Evolutionary conservation across 495 filamentous ascomycete genomes (phyloP).

Genomic region (Haplographium delicatum): DNA sequence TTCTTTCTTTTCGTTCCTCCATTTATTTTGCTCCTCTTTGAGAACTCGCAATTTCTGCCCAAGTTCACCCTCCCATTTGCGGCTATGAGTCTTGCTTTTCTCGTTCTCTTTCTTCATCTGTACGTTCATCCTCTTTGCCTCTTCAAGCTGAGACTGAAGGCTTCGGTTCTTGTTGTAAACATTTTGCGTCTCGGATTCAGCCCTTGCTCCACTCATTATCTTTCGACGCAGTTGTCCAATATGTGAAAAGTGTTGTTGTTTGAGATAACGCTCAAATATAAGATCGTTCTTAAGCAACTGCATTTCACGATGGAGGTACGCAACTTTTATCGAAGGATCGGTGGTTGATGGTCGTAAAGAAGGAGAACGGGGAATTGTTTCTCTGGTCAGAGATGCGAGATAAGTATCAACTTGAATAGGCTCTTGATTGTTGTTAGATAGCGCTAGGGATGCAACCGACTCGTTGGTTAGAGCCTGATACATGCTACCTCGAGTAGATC

Average conservation of each 20-base stretch:
- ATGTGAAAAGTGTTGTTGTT: slow-evolving; percentile 67
- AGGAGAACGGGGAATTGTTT: slow-evolving; percentile 31
- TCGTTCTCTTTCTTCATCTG: slow-evolving; percentile 61
- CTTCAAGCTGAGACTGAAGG: slow-evolving; percentile 61
- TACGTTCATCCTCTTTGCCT: slow-evolving; percentile 57
- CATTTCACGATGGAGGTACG: slow-evolving; percentile 58
- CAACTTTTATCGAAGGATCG: slow-evolving; percentile 35
- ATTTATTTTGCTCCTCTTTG: slow-evolving; percentile 63
- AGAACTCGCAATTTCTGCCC: slow-evolving; percentile 52
- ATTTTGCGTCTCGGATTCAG: slow-evolving; percentile 71
- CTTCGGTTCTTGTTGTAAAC: slow-evolving; percentile 66
- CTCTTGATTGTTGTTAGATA: slow-evolving; percentile 30
- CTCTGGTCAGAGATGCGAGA: slow-evolving; percentile 31
- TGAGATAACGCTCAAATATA: slow-evolving; percentile 71
- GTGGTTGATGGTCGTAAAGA: slow-evolving; percentile 31
- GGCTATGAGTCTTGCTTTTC: slow-evolving; percentile 55
- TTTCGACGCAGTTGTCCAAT: slow-evolving; percentile 66
- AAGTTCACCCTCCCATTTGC: slow-evolving; percentile 67
- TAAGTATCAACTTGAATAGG: slow-evolving; percentile 31
- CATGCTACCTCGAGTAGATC: slow-evolving; percentile 43
- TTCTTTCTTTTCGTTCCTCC: slow-evolving; percentile 46
- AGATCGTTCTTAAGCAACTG: slow-evolving; percentile 67
- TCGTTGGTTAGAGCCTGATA: slow-evolving; percentile 45
- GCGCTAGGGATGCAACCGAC: slow-evolving; percentile 42
- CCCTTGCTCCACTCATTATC: slow-evolving; percentile 62